phyloP scores from a whole-genome alignment of 768 basidiomycete species.

The Lyophyllum semitale region DNA sequence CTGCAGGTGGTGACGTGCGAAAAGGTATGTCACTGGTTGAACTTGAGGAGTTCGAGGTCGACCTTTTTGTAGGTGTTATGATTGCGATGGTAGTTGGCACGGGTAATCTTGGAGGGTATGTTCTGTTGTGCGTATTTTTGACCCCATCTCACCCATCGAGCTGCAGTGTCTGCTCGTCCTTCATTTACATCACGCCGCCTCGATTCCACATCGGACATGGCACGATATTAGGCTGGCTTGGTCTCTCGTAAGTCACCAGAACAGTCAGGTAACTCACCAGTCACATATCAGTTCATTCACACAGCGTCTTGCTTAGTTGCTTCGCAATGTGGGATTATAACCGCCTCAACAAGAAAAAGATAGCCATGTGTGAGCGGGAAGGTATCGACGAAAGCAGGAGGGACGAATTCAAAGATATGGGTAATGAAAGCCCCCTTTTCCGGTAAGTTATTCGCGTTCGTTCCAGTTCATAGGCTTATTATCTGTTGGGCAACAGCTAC shows the following conservation, averaged over 20 bases:
- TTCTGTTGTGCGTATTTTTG: neutral
- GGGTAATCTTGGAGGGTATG: slow-evolving; percentile 53
- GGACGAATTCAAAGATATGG: slow-evolving; percentile 48
- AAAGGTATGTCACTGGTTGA: slow-evolving; percentile 30
- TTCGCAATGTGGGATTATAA: slow-evolving; percentile 52
- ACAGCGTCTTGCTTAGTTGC: slow-evolving; percentile 35
- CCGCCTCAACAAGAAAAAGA: slow-evolving; percentile 50
- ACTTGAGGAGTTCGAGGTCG: neutral
- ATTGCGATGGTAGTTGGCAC: slow-evolving; percentile 55
- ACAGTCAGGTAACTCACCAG: too few species aligned
- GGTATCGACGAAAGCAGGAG: slow-evolving; percentile 41
- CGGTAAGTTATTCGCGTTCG: slow-evolving; percentile 30
- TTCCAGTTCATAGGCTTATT: neutral
- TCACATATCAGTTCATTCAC: too few species aligned
- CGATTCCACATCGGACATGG: slow-evolving; percentile 41
- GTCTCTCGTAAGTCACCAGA: slow-evolving; percentile 37
- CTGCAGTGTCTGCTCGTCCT: slow-evolving; percentile 41
- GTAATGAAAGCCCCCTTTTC: slow-evolving; percentile 58
- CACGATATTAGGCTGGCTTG: slow-evolving; percentile 30
- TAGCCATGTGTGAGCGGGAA: slow-evolving; percentile 41
- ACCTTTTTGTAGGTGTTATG: slow-evolving; percentile 30
- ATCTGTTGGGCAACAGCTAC: neutral
- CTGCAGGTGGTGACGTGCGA: slow-evolving; percentile 57
- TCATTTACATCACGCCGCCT: slow-evolving; percentile 39
- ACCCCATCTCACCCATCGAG: neutral